Percentiles rank a stretch among this genome's conserved stretches.
These are phyloP conservation scores for Ceratopteris richardii DNA, from an alignment of 75 land plant genomes.

Conservation along the genomic window DNA sequence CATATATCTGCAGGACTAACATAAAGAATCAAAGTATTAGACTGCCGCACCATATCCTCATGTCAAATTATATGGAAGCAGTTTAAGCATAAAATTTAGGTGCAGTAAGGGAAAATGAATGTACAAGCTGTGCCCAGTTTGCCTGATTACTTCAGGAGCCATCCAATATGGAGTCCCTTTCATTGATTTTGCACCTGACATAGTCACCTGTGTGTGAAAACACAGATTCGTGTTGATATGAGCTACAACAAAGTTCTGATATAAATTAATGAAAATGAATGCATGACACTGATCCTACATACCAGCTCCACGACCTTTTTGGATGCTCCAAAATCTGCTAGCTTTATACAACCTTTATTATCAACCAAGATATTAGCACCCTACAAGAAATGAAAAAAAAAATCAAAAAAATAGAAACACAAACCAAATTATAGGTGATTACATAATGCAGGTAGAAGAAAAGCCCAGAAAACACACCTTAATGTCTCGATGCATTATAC, in stretches of 20 bases:
- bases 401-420: neutral
- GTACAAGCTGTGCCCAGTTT: slow-evolving; percentile 91
- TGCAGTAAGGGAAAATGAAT: neutral
- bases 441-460: neutral
- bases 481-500: slow-evolving; percentile 96
- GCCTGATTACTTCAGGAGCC: slow-evolving; percentile 97
- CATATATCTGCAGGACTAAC: slow-evolving; percentile 94
- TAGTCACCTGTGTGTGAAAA: slow-evolving; percentile 49
- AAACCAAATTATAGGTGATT: neutral
- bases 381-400: slow-evolving; percentile 23
- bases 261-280: neutral
- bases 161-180: slow-evolving; percentile 99
- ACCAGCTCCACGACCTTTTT: slow-evolving; percentile 94
- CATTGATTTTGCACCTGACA: slow-evolving; percentile 96
- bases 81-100: neutral
- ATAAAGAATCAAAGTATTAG: neutral
- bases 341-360: slow-evolving; percentile 91
- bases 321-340: slow-evolving; percentile 99
- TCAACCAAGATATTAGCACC: slow-evolving; percentile 98
- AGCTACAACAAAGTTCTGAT: neutral
- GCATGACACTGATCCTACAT: slow-evolving; percentile 3
- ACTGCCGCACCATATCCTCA: no score
- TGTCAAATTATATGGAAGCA: no score
- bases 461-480: slow-evolving; percentile 40
- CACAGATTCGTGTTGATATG: neutral